Conservation (phyloP, 768 basidiomycete genomes). For the Russula dissimulans region DNA sequence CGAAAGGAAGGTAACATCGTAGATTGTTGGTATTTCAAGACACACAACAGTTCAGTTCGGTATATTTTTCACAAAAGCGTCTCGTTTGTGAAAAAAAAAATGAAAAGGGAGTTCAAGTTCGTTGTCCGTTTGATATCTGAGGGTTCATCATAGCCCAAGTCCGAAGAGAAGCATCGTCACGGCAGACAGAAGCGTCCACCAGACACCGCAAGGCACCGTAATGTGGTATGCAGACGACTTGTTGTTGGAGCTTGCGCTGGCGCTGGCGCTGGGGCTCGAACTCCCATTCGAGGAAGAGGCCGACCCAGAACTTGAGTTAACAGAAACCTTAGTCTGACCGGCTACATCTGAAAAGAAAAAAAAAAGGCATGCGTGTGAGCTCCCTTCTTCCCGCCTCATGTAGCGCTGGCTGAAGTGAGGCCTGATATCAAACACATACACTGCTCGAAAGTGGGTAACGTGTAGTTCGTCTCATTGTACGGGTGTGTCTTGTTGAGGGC, state of each 20-base stretch:
- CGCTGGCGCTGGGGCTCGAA: no score
- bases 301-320: not conserved
- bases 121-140: no score
- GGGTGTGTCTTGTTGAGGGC: slow-evolving; percentile 43
- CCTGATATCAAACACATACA: slow-evolving; percentile 29
- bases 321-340: not conserved
- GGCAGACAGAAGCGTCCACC: not conserved
- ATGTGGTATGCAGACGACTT: not conserved
- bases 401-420: not conserved
- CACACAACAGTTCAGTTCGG: no score
- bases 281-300: not conserved
- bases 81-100: not conserved
- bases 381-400: no score
- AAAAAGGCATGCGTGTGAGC: no score
- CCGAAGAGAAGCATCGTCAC: not conserved
- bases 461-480: slow-evolving; percentile 40
- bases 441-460: slow-evolving; percentile 37
- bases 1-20: no score
- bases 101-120: not conserved
- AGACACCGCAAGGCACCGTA: not conserved
- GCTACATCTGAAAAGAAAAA: not conserved
- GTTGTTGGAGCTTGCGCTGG: not conserved
- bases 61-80: no score
- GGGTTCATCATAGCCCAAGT: not conserved
- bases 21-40: no score